phyloP scores from a whole-genome alignment of 2,329 filamentous ascomycete genomes.

The Botryotinia globosa region DNA sequence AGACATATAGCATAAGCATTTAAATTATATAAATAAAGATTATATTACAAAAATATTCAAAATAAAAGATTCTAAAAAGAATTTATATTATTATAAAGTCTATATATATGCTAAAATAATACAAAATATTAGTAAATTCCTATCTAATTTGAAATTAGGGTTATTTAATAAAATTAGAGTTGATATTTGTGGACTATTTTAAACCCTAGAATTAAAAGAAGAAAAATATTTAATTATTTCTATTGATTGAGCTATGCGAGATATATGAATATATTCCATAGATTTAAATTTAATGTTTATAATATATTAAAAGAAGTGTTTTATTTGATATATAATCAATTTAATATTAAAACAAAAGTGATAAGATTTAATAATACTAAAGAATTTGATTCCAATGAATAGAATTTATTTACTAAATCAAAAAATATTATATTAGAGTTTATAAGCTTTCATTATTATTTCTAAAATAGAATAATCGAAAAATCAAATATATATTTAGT shows the following conservation, averaged over 20 bases:
- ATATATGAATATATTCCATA: neutral
- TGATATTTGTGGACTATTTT: neutral
- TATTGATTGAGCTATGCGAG: rapidly evolving
- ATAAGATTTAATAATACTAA: no score
- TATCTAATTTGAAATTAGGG: neutral
- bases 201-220: neutral
- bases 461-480: neutral
- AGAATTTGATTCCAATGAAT: no score
- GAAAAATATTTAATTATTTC: neutral
- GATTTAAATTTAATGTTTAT: neutral
- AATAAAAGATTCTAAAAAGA: neutral
- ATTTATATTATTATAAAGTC: neutral
- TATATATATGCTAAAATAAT: neutral
- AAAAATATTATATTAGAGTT: neutral
- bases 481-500: neutral
- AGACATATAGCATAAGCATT: neutral
- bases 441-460: neutral
- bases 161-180: neutral
- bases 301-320: neutral
- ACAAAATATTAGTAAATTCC: no score
- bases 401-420: neutral
- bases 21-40: neutral
- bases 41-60: neutral
- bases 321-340: neutral
- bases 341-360: neutral